These are phyloP conservation scores for Leishmania amazonensis DNA, from an alignment of 208 protist species.

Conservation along the genomic window DNA sequence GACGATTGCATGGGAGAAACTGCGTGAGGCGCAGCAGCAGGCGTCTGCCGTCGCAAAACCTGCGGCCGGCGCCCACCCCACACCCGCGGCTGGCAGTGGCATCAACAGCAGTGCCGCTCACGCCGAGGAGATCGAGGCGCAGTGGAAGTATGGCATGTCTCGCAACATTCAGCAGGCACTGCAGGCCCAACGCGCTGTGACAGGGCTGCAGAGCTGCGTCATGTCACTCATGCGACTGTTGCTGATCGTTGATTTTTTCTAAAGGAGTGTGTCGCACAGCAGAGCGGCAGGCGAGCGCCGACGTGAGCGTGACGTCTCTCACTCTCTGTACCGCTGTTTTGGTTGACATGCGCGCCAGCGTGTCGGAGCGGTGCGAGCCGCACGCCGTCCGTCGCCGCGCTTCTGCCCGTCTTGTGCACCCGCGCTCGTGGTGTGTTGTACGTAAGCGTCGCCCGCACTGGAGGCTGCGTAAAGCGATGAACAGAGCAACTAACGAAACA, in stretches of 20 bases:
- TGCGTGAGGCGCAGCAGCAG: slow-evolving; percentile 34
- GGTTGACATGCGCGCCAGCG: background rate
- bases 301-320: background rate
- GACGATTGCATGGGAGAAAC: slow-evolving; percentile 32
- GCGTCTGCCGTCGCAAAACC: background rate
- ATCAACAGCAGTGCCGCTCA: background rate
- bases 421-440: background rate
- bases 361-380: background rate
- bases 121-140: slow-evolving; percentile 17
- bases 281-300: background rate
- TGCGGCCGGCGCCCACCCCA: background rate
- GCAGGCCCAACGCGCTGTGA: slow-evolving; percentile 34
- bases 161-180: slow-evolving; percentile 19
- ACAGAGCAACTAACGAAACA: background rate
- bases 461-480: background rate
- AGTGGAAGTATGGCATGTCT: slow-evolving; percentile 12
- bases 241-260: slow-evolving; percentile 72
- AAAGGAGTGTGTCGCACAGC: slow-evolving; percentile 1
- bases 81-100: background rate
- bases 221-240: slow-evolving; percentile 70
- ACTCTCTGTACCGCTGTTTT: background rate
- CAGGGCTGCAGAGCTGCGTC: slow-evolving; percentile 66
- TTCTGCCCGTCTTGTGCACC: background rate
- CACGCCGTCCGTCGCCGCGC: background rate
- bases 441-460: background rate